Conservation (phyloP, 2,329 filamentous ascomycete genomes). For the Aureobasidium mangrovei region DNA sequence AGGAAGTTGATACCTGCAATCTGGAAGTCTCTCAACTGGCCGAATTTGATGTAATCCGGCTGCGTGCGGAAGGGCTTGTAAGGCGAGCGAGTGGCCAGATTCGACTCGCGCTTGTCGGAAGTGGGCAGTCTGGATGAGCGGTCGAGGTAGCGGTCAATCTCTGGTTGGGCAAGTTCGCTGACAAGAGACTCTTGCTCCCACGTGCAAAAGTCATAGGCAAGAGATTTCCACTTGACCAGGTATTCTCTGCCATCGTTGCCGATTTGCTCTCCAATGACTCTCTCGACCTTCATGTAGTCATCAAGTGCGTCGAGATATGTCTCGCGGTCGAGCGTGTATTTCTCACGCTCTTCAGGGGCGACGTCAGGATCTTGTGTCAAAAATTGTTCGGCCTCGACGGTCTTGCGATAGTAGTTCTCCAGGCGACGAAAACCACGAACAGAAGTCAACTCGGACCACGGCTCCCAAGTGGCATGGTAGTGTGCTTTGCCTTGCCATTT, state of each 20-base stretch:
- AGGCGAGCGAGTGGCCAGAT: constrained; percentile 61
- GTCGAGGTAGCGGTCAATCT: constrained; percentile 87
- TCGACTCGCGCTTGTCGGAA: constrained; percentile 71
- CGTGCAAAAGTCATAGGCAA: constrained; percentile 88
- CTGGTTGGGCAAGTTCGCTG: constrained; percentile 68
- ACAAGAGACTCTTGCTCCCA: constrained; percentile 78
- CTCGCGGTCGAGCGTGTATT: constrained; percentile 92
- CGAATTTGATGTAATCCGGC: constrained; percentile 74
- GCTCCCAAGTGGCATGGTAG: constrained; percentile 93
- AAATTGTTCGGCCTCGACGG: constrained; percentile 69
- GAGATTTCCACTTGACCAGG: constrained; percentile 78
- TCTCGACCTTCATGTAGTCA: constrained; percentile 86
- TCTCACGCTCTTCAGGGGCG: constrained; percentile 77
- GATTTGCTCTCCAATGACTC: constrained; percentile 76
- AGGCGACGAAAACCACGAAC: constrained; percentile 79
- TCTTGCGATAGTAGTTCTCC: constrained; percentile 88
- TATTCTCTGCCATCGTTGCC: constrained; percentile 67
- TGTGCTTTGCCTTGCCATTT: constrained; percentile 98
- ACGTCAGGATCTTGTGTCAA: constrained; percentile 66
- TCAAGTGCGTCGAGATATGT: constrained; percentile 78
- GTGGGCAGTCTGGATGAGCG: constrained; percentile 70
- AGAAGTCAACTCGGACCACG: constrained; percentile 61
- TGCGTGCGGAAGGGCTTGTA: constrained; percentile 69
- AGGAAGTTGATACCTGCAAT: constrained; percentile 91
- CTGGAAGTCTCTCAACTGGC: constrained; percentile 86